Percentiles rank a stretch among this genome's conserved stretches.
These are phyloP conservation scores for Penicillium sp. DNA, from an alignment of 2,329 filamentous ascomycete species.

Conservation along the genomic window DNA sequence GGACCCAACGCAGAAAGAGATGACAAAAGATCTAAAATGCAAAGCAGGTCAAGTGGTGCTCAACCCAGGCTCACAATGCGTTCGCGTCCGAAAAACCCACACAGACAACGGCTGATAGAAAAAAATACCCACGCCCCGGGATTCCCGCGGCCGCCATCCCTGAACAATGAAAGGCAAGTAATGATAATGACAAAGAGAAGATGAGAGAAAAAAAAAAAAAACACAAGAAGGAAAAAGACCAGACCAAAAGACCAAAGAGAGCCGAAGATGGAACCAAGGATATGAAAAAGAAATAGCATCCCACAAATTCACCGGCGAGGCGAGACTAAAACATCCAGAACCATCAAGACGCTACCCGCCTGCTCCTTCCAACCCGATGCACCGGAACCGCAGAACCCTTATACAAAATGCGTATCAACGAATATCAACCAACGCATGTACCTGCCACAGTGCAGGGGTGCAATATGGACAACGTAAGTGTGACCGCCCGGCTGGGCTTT, in stretches of 20 bases:
- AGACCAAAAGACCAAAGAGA: constrained; percentile 18
- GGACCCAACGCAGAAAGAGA: constrained; percentile 40
- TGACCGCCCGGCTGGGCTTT: constrained; percentile 27
- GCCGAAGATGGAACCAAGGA: constrained; percentile 20
- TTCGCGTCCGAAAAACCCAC: constrained; percentile 23
- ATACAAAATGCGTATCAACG: constrained; percentile 47
- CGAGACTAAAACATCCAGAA: constrained; percentile 37
- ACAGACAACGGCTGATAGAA: constrained; percentile 14
- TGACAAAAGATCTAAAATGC: constrained; percentile 37
- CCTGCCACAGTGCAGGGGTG: constrained; percentile 41
- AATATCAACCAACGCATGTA: constrained; percentile 44
- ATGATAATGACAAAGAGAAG: constrained; percentile 21
- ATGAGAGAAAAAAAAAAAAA: constrained; percentile 13
- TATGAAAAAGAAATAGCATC: constrained; percentile 18
- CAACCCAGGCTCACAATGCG: constrained; percentile 30
- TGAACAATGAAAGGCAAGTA: constrained; percentile 19
- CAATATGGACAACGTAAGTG: constrained; percentile 42
- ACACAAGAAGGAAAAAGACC: constrained; percentile 11
- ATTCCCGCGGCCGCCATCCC: constrained; percentile 20
- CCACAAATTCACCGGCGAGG: constrained; percentile 27
- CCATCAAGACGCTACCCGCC: constrained; percentile 47
- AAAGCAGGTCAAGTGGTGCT: constrained; percentile 28
- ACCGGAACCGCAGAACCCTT: constrained; percentile 49
- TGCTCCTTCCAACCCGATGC: constrained; percentile 50
- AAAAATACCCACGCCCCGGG: constrained; percentile 17